A percentile compares a stretch with the other conserved stretches of the same genome.
Evolutionary conservation across 805 yeast species (phyloP).

Genomic region (Candida khao-thaluensis): DNA sequence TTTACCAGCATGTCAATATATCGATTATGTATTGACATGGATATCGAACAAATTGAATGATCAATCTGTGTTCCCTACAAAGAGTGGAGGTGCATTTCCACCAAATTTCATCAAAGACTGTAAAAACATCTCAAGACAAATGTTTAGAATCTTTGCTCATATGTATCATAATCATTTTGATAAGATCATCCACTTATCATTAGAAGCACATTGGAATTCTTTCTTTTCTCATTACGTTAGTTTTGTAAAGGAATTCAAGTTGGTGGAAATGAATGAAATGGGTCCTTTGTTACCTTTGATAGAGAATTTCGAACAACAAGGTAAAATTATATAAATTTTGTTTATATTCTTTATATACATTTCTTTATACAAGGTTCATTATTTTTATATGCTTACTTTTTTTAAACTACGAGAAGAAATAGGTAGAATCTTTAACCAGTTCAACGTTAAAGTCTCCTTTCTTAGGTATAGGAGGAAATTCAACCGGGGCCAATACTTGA

Average conservation of each 20-base stretch:
- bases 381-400: too few species aligned
- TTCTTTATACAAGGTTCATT: too few species aligned
- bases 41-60: constrained; percentile 84
- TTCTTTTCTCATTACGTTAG: constrained; percentile 93
- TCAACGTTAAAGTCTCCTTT: constrained; percentile 83
- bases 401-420: constrained; percentile 72
- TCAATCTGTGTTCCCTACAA: constrained; percentile 88
- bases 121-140: constrained; percentile 83
- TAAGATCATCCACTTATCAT: constrained; percentile 80
- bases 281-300: constrained; percentile 77
- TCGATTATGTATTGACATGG: constrained; percentile 90
- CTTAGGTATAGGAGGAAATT: constrained; percentile 69
- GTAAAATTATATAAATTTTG: constrained; percentile 56
- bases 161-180: constrained; percentile 94
- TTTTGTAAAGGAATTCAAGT: constrained; percentile 77
- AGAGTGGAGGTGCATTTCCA: constrained; percentile 86
- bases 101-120: constrained; percentile 78
- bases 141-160: constrained; percentile 95
- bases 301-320: constrained; percentile 78
- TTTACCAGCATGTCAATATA: constrained; percentile 89
- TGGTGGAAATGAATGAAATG: constrained; percentile 76
- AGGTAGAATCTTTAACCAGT: constrained; percentile 67
- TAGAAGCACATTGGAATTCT: constrained; percentile 98
- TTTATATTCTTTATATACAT: too few species aligned
- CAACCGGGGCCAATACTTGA: constrained; percentile 63